These are phyloP conservation scores for Carex parvula DNA, from an alignment of 176 grass and related monocot species.

Conservation along the genomic window DNA sequence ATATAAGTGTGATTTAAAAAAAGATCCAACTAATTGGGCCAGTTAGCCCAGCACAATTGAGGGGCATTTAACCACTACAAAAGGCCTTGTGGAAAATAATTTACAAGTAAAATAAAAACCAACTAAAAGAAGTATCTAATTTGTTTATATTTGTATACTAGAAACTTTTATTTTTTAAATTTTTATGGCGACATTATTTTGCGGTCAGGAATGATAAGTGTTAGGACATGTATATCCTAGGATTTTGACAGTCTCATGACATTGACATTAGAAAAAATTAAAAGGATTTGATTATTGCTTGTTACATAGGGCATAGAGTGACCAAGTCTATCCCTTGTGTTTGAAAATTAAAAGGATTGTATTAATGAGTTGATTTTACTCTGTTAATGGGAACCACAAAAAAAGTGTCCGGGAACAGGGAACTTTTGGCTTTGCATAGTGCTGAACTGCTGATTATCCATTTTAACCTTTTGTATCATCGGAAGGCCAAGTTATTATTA, in stretches of 20 bases:
- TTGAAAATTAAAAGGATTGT: not conserved
- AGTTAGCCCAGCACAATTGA: no score
- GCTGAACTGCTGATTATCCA: not conserved
- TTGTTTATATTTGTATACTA: no score
- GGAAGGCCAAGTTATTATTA: not conserved
- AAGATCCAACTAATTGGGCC: not conserved
- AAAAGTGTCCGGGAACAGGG: not conserved
- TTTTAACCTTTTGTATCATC: not conserved
- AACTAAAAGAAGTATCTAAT: no score
- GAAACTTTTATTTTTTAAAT: no score
- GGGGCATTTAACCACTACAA: no score
- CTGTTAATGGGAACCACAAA: not conserved
- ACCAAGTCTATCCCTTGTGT: not conserved
- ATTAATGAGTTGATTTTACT: not conserved
- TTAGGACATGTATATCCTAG: not conserved
- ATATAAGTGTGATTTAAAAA: not conserved
- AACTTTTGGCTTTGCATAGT: not conserved
- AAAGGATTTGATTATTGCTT: not conserved
- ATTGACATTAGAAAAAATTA: no score
- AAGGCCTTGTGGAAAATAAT: no score
- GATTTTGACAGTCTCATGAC: not conserved
- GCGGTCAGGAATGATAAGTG: no score
- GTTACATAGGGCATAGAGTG: not conserved
- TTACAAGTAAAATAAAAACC: no score
- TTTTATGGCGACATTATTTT: no score